Evolutionary conservation across 2,329 filamentous ascomycete genomes (phyloP), one percentile per base, ranked within the genome.

Genomic region (Curvularia eragrostidis): DNA sequence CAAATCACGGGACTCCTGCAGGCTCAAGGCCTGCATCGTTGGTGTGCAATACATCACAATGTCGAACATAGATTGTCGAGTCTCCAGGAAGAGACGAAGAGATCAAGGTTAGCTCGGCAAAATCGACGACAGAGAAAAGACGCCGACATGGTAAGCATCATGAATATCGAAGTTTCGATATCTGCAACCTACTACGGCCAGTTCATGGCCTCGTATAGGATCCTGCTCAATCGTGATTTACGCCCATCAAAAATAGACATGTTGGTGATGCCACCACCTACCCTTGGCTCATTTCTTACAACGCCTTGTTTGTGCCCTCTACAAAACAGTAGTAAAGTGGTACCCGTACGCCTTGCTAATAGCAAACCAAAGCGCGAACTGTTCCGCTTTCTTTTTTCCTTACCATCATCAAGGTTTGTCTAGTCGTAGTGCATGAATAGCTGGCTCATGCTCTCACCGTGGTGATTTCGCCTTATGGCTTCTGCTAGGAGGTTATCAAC

Each of bases 401-500:
- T 23, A 26, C 21, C 32, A 18, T 52, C 15, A 55, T 46, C 18
- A 44, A 39, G n/a, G 13, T 49, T 41, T 24, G 15, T 36, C 62
- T 63, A 77, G 57, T 77, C 74, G 41, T 75, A 76, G 64, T 82
- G 79, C 70, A 79, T 76, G 61, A 81, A 83, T 3, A 83, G 76
- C 66, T 81, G 79, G 51, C 76, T 80, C 71, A 91, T 90, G 63
- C 89, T 89, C 81, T 97, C 94, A 77, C 95, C 95, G 73, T 98
- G 95, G 77, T 99, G 94, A 75, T 98, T 98, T 70, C 95, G 88
- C 69, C 95, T 87, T 68, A 99, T 98, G 49, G 93, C 93, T 79
- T 99, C 95, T 4, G 93, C 87, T 39, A 99, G 82, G 50, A 99
- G 82, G 73, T 89, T 91, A 24, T 93, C 96, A 15, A 99, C 85